phyloP scores from a whole-genome alignment of 2,329 filamentous ascomycete genomes.

The Alternaria arborescens region DNA sequence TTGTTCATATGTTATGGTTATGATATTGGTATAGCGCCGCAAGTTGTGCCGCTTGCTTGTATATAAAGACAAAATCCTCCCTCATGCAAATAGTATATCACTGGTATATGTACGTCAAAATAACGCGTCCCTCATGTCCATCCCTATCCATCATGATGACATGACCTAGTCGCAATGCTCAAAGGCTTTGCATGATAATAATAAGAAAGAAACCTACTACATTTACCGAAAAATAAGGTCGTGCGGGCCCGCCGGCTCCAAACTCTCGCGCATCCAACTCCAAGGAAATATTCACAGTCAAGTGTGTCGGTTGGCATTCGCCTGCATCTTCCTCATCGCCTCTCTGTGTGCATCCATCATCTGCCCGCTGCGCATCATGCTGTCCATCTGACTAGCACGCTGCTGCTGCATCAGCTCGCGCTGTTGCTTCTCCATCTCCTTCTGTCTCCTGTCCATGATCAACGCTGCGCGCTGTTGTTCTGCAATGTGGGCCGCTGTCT shows the following conservation, averaged over 20 bases:
- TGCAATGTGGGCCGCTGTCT: conserved; percentile 34
- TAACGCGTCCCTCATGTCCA: not conserved
- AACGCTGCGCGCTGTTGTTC: conserved; percentile 56
- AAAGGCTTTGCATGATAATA: not conserved
- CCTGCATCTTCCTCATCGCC: conserved; percentile 82
- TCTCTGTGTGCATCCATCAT: conserved; percentile 80
- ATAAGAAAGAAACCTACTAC: not conserved
- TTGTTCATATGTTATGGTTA: not conserved
- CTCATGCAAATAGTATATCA: not conserved
- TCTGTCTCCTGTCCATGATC: conserved; percentile 69
- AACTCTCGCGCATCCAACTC: not conserved
- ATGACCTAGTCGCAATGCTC: not conserved
- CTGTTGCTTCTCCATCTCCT: conserved; percentile 67
- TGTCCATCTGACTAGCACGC: conserved; percentile 71
- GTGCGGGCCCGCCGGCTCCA: not conserved
- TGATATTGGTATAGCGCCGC: not conserved
- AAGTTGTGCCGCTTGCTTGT: not conserved
- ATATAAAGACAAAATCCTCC: not conserved
- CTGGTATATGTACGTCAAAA: not conserved
- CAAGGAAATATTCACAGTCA: conserved; percentile 7
- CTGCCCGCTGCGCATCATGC: conserved; percentile 77
- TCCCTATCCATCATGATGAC: not conserved
- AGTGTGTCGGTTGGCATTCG: conserved; percentile 57
- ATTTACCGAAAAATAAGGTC: not conserved
- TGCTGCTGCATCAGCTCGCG: conserved; percentile 66